Percentiles rank a stretch among this genome's conserved stretches.
Evolutionary conservation across 306 rosid species (phyloP).

Genomic region (Vigna mungo): DNA sequence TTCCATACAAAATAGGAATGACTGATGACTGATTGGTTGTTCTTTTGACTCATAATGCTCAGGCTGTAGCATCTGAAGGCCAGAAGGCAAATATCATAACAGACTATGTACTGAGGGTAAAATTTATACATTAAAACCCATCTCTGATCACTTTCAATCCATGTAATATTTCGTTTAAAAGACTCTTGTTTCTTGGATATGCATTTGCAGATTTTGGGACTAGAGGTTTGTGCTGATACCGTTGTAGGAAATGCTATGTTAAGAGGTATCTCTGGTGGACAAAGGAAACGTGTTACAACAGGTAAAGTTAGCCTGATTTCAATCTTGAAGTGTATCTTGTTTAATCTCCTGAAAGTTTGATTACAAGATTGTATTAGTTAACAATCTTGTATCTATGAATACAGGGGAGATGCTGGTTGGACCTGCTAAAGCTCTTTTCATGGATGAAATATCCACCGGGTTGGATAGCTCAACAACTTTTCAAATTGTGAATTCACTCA

Average conservation of each 20-base stretch:
- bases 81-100: constrained; percentile 76
- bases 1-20: constrained; percentile 8
- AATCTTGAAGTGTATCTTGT: not conserved
- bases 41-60: constrained; percentile 37
- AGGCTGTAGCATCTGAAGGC: constrained; percentile 81
- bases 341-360: constrained; percentile 29
- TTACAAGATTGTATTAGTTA: not conserved
- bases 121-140: constrained; percentile 7
- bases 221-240: constrained; percentile 69
- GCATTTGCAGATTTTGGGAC: constrained; percentile 60
- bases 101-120: constrained; percentile 77
- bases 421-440: constrained; percentile 64
- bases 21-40: constrained; percentile 24
- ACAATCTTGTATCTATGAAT: constrained; percentile 7
- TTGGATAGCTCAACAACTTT: constrained; percentile 73
- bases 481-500: constrained; percentile 66
- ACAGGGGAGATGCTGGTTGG: constrained; percentile 77
- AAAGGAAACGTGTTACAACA: constrained; percentile 72
- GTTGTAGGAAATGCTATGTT: constrained; percentile 62
- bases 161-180: not conserved
- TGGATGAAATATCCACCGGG: constrained; percentile 78
- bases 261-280: constrained; percentile 77
- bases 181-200: constrained; percentile 19
- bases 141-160: constrained; percentile 13
- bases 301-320: constrained; percentile 47